Evolutionary conservation across 208 protist species (phyloP).

Genomic region (Trypanosoma cruzi): DNA sequence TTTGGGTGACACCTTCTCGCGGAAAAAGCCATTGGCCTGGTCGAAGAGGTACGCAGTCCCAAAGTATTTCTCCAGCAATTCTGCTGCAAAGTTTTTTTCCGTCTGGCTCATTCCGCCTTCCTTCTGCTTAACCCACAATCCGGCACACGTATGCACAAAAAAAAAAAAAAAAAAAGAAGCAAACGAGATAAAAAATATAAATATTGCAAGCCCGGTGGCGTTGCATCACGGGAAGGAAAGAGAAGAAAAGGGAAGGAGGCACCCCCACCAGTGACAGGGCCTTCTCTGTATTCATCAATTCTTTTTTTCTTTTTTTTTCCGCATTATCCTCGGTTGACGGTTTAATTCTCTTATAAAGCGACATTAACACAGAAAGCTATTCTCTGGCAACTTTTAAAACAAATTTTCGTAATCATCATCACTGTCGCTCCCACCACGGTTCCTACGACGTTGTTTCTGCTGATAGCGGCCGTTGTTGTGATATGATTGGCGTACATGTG

Average conservation of each 20-base stretch:
- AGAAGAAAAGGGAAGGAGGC: neutral
- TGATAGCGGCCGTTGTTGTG: conserved; percentile 24
- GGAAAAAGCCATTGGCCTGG: conserved; percentile 33
- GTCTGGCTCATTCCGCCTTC: conserved; percentile 11
- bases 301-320: neutral
- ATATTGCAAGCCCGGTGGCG: neutral
- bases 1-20: conserved; percentile 34
- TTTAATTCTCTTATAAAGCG: neutral
- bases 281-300: neutral
- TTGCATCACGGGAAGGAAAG: neutral
- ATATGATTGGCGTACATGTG: neutral
- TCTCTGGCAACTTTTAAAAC: conserved; percentile 29
- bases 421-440: conserved; percentile 7
- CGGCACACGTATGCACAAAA: neutral
- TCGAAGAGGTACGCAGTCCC: conserved; percentile 36
- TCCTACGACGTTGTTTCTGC: neutral
- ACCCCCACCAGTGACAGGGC: too few species aligned
- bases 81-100: conserved; percentile 4
- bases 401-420: conserved; percentile 34
- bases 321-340: neutral
- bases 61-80: conserved; percentile 31
- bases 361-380: conserved; percentile 3
- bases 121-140: neutral
- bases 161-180: conserved; percentile 16
- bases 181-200: neutral